Conservation (phyloP, 2,329 filamentous ascomycete species). For the Diaporthe sp. region DNA sequence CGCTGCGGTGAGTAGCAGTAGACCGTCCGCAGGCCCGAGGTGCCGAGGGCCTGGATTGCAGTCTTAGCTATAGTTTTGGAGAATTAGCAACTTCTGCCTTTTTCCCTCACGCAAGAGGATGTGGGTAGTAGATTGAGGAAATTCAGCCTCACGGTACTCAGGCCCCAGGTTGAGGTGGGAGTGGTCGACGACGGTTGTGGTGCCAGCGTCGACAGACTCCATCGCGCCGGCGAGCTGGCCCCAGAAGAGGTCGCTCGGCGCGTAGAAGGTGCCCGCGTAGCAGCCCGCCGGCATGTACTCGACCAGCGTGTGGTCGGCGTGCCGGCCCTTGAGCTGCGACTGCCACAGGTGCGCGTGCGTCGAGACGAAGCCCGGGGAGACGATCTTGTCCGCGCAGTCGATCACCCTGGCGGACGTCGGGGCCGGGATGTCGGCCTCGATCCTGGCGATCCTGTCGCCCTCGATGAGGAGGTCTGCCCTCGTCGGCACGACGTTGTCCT, state of each 20-base stretch:
- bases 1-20: conserved; percentile 53
- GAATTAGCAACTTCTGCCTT: not conserved
- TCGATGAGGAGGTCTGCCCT: conserved; percentile 31
- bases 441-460: conserved; percentile 18
- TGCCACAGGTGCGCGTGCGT: conserved; percentile 59
- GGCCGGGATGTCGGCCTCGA: conserved; percentile 20
- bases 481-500: conserved; percentile 23
- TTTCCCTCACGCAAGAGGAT: not conserved
- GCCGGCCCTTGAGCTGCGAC: conserved; percentile 43
- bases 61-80: conserved; percentile 33
- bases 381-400: conserved; percentile 51
- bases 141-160: conserved; percentile 39
- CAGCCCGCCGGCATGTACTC: conserved; percentile 48
- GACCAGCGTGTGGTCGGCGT: conserved; percentile 39
- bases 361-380: conserved; percentile 55
- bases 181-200: conserved; percentile 54
- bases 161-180: conserved; percentile 46
- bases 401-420: conserved; percentile 42
- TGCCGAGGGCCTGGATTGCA: conserved; percentile 51
- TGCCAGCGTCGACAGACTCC: conserved; percentile 53
- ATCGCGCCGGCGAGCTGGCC: conserved; percentile 53
- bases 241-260: conserved; percentile 57
- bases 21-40: conserved; percentile 57
- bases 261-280: conserved; percentile 47
- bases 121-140: not conserved